These are phyloP conservation scores for Sporothrix mexicana DNA, from an alignment of 2,329 filamentous ascomycete species.

Conservation along the genomic window DNA sequence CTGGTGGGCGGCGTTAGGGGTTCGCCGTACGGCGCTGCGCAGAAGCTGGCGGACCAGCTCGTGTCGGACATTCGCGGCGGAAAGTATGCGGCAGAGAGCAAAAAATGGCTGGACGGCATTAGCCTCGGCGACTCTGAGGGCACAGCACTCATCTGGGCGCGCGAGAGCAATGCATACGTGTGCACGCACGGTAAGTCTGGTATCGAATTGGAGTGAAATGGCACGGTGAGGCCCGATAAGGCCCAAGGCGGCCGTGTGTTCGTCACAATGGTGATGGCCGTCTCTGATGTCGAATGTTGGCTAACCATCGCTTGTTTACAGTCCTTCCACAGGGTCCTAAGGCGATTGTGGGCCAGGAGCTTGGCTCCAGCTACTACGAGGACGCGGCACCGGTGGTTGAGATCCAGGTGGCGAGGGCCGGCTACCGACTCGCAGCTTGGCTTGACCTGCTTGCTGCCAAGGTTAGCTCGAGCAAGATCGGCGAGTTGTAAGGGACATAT, in stretches of 20 bases:
- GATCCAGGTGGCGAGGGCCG: constrained; percentile 69
- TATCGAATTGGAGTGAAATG: not conserved
- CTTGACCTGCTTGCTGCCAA: constrained; percentile 64
- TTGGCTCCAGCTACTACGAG: constrained; percentile 65
- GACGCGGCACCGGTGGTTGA: constrained; percentile 69
- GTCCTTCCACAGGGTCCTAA: constrained; percentile 67
- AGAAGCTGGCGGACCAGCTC: constrained; percentile 63
- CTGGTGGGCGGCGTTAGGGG: constrained; percentile 63
- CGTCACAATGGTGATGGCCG: not conserved
- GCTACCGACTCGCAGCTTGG: constrained; percentile 71
- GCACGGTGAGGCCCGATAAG: too few relatives aligned
- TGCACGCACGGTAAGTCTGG: constrained; percentile 62
- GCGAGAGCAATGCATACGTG: constrained; percentile 66
- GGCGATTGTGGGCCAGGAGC: constrained; percentile 64
- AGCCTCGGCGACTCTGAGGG: constrained; percentile 58
- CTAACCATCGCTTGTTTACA: constrained; percentile 36
- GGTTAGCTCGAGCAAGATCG: constrained; percentile 38
- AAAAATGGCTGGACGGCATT: constrained; percentile 62
- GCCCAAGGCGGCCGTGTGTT: not conserved
- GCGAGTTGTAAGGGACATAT: constrained; percentile 38
- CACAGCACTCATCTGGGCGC: constrained; percentile 68
- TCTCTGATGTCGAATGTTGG: too few relatives aligned
- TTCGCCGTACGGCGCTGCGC: constrained; percentile 57
- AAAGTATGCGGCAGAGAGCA: constrained; percentile 57
- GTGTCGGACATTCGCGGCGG: constrained; percentile 61